Evolutionary conservation across 345 rosid species (phyloP), one percentile per base, ranked within the genome.

Genomic region (Garcia nutans): DNA sequence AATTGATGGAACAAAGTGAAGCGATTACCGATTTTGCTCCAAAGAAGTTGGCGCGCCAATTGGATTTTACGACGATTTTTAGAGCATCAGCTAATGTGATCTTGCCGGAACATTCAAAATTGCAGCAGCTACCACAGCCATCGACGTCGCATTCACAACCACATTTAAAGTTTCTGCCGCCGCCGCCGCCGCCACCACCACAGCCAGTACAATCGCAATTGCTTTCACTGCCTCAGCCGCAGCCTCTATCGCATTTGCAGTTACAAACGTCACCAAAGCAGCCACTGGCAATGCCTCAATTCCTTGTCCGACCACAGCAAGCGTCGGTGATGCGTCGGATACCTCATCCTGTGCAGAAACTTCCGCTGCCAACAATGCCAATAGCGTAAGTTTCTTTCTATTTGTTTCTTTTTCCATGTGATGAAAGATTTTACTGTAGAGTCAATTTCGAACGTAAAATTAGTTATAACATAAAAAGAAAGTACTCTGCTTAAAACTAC

Each of bases 41-140:
- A 23, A 88, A 85, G 77, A 80, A 82, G 68, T 49, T 84, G 63
- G 87, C 87, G 67, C 86, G 87, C 67, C 90, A 86, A 74, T 82
- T 85, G 76, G 93, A 89, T 88, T 84, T 85, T 84, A 83, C 81
- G 5, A 67, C 74, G 23, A 23, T 74, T 24, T 78, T 82, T 66
- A 76, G 80, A 50, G 70, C 87, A 26, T 56, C 89, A 50, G 83
- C 74, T 57, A 71, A 79, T 74, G 81, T 69, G 57, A 70, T 66
- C 49, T 55, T 76, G 15, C 60, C 73, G 71, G 81, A 75, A 67
- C 87, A 77, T 75, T 63, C 88, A 42, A 76, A 41, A 54, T 12
- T 81, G 68, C 83, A 75, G 58, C 52, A 66, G 66, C 50, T 11
- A 47, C 50, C 50, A 47, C 78, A 17, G 58, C 74, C 72, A 69